Conservation (phyloP, 2,329 filamentous ascomycete genomes). For the Fusarium floridanum region DNA sequence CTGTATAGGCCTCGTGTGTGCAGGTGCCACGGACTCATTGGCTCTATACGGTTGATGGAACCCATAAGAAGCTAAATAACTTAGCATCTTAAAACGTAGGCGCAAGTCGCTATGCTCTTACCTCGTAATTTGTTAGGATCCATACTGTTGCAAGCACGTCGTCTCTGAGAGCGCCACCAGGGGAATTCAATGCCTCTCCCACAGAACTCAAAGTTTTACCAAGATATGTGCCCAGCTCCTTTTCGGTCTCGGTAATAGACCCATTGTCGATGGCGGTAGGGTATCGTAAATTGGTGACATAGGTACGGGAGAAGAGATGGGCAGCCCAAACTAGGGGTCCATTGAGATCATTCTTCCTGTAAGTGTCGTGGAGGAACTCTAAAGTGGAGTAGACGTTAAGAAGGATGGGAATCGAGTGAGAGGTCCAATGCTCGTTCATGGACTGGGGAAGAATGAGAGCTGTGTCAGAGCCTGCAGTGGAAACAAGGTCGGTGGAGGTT, state of each 20-base stretch:
- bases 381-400: conserved; percentile 54
- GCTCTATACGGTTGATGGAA: conserved; percentile 47
- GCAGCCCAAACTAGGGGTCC: conserved; percentile 56
- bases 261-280: conserved; percentile 47
- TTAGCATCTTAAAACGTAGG: background rate
- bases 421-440: conserved; percentile 55
- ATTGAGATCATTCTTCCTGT: conserved; percentile 40
- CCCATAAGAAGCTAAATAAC: conserved; percentile 44
- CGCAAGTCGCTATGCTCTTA: conserved; percentile 16
- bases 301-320: conserved; percentile 57
- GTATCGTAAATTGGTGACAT: conserved; percentile 53
- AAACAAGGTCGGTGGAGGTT: conserved; percentile 18
- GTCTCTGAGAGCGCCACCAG: conserved; percentile 47
- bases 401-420: conserved; percentile 55
- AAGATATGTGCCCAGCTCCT: conserved; percentile 53
- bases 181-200: conserved; percentile 51
- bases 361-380: conserved; percentile 51
- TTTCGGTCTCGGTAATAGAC: conserved; percentile 44
- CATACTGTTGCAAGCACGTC: conserved; percentile 57
- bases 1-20: conserved; percentile 54
- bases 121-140: conserved; percentile 58
- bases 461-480: conserved; percentile 12
- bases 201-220: conserved; percentile 55
- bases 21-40: conserved; percentile 53
- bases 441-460: conserved; percentile 33